Conservation (phyloP, 164 flowering plant genomes). For the Pachysandra terminalis region DNA sequence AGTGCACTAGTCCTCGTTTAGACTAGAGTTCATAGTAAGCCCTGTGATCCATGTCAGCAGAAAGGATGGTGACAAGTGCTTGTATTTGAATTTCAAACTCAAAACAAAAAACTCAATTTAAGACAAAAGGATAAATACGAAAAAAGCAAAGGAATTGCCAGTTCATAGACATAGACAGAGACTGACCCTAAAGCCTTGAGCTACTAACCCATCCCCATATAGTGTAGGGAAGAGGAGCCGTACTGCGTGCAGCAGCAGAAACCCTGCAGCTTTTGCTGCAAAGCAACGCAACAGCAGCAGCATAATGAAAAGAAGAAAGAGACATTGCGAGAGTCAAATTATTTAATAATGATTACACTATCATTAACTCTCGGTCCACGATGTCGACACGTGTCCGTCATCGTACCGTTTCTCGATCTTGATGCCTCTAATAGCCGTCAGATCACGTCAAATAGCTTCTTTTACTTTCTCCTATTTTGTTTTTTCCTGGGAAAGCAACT, state of each 20-base stretch:
- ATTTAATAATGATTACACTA: slow-evolving; percentile 55
- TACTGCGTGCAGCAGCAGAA: slow-evolving; percentile 7
- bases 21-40: too few relatives aligned
- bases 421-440: slow-evolving; percentile 12
- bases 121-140: too few relatives aligned
- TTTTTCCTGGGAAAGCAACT: slow-evolving; percentile 23
- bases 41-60: too few relatives aligned
- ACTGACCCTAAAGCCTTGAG: neutral
- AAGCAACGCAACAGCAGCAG: neutral
- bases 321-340: slow-evolving; percentile 39
- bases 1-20: too few relatives aligned
- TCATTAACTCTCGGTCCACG: slow-evolving; percentile 25
- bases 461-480: too few relatives aligned
- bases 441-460: slow-evolving; percentile 8
- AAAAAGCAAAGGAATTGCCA: neutral
- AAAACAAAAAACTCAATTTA: too few relatives aligned
- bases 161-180: neutral
- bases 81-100: too few relatives aligned
- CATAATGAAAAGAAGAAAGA: neutral
- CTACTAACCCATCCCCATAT: neutral
- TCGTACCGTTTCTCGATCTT: slow-evolving; percentile 13
- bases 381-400: slow-evolving; percentile 30
- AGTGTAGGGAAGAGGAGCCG: slow-evolving; percentile 3
- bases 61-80: too few relatives aligned
- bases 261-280: neutral